These are phyloP conservation scores for Micractinium sp. DNA, from an alignment of 139 green algal species.

Conservation along the genomic window DNA sequence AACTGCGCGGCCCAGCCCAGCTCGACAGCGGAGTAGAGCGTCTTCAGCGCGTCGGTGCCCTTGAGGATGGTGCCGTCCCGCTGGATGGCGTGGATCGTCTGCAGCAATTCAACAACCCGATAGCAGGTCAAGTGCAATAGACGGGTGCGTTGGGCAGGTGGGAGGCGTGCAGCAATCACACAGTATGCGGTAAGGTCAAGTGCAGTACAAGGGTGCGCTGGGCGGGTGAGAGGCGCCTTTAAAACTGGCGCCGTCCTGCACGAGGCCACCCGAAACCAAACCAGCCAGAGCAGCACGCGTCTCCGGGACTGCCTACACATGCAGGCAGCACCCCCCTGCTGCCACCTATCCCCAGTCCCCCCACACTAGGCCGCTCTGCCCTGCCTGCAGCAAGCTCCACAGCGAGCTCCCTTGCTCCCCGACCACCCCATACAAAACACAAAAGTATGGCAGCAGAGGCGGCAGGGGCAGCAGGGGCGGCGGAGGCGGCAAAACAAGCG, in stretches of 20 bases:
- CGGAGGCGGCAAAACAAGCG: not conserved
- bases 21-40: conserved; percentile 69
- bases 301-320: too few relatives aligned
- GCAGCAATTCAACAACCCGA: not conserved
- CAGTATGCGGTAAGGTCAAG: not conserved
- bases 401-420: not conserved
- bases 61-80: conserved; percentile 58
- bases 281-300: too few relatives aligned
- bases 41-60: conserved; percentile 69
- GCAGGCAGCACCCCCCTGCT: too few relatives aligned
- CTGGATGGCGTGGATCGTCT: conserved; percentile 77
- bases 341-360: too few relatives aligned
- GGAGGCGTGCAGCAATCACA: not conserved
- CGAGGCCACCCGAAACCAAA: too few relatives aligned
- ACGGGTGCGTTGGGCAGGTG: too few relatives aligned
- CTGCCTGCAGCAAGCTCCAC: not conserved
- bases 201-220: too few relatives aligned
- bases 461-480: too few relatives aligned
- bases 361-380: too few relatives aligned
- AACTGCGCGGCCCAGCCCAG: conserved; percentile 75
- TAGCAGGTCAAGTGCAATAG: too few relatives aligned
- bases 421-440: not conserved
- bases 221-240: not conserved
- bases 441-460: too few relatives aligned
- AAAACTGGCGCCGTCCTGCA: too few relatives aligned